Conservation (phyloP, 805 yeast genomes). For the Maudiozyma turicensis region DNA sequence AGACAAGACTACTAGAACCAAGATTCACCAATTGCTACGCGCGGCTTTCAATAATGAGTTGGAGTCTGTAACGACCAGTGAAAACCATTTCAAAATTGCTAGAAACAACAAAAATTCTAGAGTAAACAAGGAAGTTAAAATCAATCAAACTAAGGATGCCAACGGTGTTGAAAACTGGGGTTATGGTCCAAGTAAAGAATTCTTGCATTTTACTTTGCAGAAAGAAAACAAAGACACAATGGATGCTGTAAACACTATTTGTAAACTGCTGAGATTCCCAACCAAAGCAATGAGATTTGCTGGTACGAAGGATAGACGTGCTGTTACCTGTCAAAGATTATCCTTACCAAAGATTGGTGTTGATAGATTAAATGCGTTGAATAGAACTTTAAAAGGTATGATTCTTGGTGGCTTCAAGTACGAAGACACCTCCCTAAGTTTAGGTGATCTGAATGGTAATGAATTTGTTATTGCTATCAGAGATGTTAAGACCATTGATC, state of each 20-base stretch:
- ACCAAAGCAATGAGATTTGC: conserved; percentile 66
- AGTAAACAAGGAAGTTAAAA: conserved; percentile 30
- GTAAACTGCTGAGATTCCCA: conserved; percentile 69
- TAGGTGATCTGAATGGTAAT: conserved; percentile 85
- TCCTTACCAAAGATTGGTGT: conserved; percentile 60
- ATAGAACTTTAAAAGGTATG: conserved; percentile 67
- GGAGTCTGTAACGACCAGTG: conserved; percentile 69
- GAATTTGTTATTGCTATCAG: conserved; percentile 80
- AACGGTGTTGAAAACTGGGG: conserved; percentile 58
- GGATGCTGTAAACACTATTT: conserved; percentile 76
- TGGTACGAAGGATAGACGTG: conserved; percentile 96
- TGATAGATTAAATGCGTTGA: conserved; percentile 66
- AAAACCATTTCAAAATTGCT: conserved; percentile 56
- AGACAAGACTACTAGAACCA: conserved; percentile 67
- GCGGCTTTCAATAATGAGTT: conserved; percentile 61
- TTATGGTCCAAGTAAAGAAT: conserved; percentile 61
- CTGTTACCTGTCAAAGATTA: conserved; percentile 81
- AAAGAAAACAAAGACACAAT: conserved; percentile 96
- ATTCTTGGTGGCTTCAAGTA: conserved; percentile 72
- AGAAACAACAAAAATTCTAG: conserved; percentile 38
- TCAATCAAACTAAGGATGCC: conserved; percentile 29
- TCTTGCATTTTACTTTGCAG: conserved; percentile 67
- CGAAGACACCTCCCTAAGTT: conserved; percentile 46
- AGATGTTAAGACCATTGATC: conserved; percentile 41
- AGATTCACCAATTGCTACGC: conserved; percentile 68